phyloP scores from a whole-genome alignment of 2,329 filamentous ascomycete species.

The Verticillium nubilum region DNA sequence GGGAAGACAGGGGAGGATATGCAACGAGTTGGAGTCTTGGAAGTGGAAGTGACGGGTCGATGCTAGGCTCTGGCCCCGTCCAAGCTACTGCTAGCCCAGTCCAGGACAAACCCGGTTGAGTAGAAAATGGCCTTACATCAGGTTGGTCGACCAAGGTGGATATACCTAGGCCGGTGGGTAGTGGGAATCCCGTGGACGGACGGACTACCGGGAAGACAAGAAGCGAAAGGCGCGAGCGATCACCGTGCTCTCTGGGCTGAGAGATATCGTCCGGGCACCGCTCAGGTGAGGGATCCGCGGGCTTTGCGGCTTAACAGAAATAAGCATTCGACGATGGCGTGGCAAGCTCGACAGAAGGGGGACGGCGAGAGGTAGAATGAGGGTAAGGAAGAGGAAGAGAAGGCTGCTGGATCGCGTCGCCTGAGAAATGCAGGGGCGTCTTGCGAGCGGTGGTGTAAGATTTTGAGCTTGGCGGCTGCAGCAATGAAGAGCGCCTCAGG shows the following conservation, averaged over 20 bases:
- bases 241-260: background rate
- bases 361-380: background rate
- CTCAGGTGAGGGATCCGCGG: background rate
- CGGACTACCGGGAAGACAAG: background rate
- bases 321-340: background rate
- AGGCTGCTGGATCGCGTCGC: background rate
- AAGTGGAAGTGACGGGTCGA: background rate
- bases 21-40: background rate
- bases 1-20: background rate
- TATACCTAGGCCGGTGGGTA: background rate
- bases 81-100: background rate
- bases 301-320: background rate
- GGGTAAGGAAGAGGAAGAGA: background rate
- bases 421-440: background rate
- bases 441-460: background rate
- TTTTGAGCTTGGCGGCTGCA: background rate
- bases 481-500: background rate
- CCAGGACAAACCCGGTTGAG: background rate
- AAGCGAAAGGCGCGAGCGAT: background rate
- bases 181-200: background rate
- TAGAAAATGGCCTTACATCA: background rate
- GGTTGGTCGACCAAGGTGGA: background rate
- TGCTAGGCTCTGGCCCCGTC: background rate
- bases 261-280: background rate
- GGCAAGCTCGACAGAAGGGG: background rate